Conservation (phyloP, 208 protist species). For the Vickermania ingenoplastis region DNA sequence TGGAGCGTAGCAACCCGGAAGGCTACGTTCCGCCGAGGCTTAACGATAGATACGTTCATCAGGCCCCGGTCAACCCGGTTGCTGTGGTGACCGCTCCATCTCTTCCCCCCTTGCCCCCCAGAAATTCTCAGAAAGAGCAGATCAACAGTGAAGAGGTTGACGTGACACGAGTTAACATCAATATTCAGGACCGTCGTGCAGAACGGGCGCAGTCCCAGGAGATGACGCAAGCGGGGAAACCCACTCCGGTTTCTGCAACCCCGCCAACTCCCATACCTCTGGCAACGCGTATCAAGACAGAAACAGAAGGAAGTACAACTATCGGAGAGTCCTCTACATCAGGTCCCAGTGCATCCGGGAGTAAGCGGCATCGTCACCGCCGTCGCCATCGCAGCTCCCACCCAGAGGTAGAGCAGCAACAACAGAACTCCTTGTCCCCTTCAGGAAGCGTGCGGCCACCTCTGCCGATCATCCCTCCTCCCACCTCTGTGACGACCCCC, state of each 20-base stretch:
- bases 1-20: conserved; percentile 2
- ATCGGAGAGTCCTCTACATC: background rate
- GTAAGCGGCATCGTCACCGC: conserved; percentile 3
- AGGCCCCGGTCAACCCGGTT: background rate
- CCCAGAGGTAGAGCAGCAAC: too few species aligned
- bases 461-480: background rate
- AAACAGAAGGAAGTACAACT: background rate
- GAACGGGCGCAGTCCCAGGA: background rate
- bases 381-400: background rate
- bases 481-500: background rate
- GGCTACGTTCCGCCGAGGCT: conserved; percentile 27
- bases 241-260: too few species aligned
- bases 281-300: background rate
- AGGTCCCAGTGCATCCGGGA: background rate
- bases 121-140: background rate
- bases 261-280: background rate
- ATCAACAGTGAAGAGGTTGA: background rate
- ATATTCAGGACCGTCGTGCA: conserved; percentile 5
- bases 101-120: background rate
- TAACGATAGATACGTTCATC: conserved; percentile 68
- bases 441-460: background rate
- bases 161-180: conserved; percentile 2
- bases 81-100: conserved; percentile 5
- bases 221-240: too few species aligned
- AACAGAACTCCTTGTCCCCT: too few species aligned